Base-by-base conservation (phyloP, 2,329 filamentous ascomycete species). In the Pochonia chlamydosporia region DNA sequence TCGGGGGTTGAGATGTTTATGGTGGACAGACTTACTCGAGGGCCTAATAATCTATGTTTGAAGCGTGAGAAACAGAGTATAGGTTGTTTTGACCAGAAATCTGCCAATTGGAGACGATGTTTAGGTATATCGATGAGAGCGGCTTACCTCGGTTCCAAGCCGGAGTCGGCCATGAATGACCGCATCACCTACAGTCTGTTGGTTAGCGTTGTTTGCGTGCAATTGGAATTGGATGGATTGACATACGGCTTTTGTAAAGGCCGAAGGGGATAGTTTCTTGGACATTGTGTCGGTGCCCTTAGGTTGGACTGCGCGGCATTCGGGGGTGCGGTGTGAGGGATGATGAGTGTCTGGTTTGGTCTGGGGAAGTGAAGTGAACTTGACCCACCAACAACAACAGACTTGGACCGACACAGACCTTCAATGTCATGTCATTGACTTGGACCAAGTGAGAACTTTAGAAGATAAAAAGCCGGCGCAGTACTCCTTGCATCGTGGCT, bases 131-230 rank as follows among this genome's bases (percentile, higher is more conserved):
- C 9, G 33, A 18, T 20, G 14, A 24, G 11, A 24, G 23, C 18
- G 20, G 25, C 28, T 45, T 62, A 95, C 91, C 87, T 87, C 63
- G 89, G 89, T 66, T 96, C 92, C 18, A 97, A 71, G 6, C 91
- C 91, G 5, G 90, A 96, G 54, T 89, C 87, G 55, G 80, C 79
- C 71, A 87, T 81, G 66, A 96, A 96, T 2, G 88, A 91, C 63
- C 87, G 85, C 73, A 89, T 79, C 40, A 95, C 89, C 89, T 93
- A 49, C 9, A 10, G 20, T 5, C 10, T 24, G 18, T 41, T 7
- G 4, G 20, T 14, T 14, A 3, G 0, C 3, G 26, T 13, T 4
- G 23, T 59, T 9, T 49, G 25, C 21, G n/a, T 31, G 36, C 28
- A 39, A n/a, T n/a, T n/a, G 16, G 14, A 3, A 20, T 28, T 7